phyloP scores from a whole-genome alignment of 345 rosid genomes.

The Euphorbia peplus region DNA sequence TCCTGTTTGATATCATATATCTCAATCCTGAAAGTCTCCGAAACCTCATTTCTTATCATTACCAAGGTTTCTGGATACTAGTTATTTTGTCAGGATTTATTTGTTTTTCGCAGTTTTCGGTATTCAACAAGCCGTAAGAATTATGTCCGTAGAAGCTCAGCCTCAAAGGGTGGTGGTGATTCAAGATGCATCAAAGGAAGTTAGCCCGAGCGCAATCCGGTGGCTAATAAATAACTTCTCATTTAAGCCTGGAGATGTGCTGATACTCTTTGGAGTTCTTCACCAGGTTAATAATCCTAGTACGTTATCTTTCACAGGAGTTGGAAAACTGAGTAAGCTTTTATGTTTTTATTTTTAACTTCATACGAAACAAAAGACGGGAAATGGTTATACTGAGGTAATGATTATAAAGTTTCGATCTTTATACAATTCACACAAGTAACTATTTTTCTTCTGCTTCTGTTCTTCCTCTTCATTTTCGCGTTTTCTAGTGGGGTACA shows the following conservation, averaged over 20 bases:
- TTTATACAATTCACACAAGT: not conserved
- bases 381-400: not conserved
- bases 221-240: slow-evolving; percentile 30
- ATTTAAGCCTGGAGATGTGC: slow-evolving; percentile 45
- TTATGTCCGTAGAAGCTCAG: slow-evolving; percentile 31
- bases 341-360: slow-evolving; percentile 11
- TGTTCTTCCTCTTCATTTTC: not conserved
- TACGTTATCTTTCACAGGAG: slow-evolving; percentile 43
- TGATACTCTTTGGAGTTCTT: slow-evolving; percentile 43
- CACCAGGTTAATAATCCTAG: slow-evolving; percentile 67
- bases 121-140: not conserved
- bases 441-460: not conserved
- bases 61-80: not conserved
- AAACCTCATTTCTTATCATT: not conserved
- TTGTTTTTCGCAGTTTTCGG: not conserved
- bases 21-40: no score
- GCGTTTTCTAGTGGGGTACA: slow-evolving; percentile 50
- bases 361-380: not conserved
- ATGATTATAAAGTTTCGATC: not conserved
- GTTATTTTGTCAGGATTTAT: not conserved
- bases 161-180: slow-evolving; percentile 46
- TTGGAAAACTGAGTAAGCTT: slow-evolving; percentile 36
- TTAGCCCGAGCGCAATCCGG: slow-evolving; percentile 29
- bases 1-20: no score
- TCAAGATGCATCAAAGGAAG: slow-evolving; percentile 42